Evolutionary conservation across 2,329 filamentous ascomycete genomes (phyloP).

Genomic region (Biscogniauxia sp.): DNA sequence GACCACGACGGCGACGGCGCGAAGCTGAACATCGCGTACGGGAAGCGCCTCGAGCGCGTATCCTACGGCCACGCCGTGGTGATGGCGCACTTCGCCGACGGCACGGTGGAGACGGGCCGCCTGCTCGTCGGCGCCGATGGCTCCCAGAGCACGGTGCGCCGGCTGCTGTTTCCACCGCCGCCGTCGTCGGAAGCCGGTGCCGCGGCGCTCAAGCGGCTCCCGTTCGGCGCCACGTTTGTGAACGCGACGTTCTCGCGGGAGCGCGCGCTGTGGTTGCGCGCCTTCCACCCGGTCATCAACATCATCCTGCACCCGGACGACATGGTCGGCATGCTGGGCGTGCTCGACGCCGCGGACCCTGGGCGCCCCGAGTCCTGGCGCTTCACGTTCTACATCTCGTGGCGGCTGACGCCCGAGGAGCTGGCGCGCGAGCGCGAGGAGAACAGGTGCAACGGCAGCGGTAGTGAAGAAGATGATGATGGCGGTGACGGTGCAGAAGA

Average conservation of each 20-base stretch:
- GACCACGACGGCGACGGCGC: neutral
- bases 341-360: conserved; percentile 38
- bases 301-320: conserved; percentile 42
- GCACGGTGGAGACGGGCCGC: conserved; percentile 25
- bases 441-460: conserved; percentile 29
- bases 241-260: conserved; percentile 40
- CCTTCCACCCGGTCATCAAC: conserved; percentile 44
- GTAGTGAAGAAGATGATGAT: conserved; percentile 22
- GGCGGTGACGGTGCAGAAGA: neutral
- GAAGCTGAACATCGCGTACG: conserved; percentile 35
- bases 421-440: conserved; percentile 37
- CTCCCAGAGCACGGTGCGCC: conserved; percentile 29
- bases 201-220: conserved; percentile 34
- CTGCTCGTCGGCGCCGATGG: conserved; percentile 36
- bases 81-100: conserved; percentile 34
- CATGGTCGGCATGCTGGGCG: conserved; percentile 44
- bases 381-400: conserved; percentile 49
- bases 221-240: conserved; percentile 44
- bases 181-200: conserved; percentile 19
- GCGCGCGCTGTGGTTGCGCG: conserved; percentile 41
- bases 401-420: conserved; percentile 37
- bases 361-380: conserved; percentile 40
- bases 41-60: conserved; percentile 37
- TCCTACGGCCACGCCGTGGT: conserved; percentile 28
- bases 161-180: conserved; percentile 30